Base-by-base conservation (phyloP, 495 filamentous ascomycete species). In the Lepidopterella palustris region DNA sequence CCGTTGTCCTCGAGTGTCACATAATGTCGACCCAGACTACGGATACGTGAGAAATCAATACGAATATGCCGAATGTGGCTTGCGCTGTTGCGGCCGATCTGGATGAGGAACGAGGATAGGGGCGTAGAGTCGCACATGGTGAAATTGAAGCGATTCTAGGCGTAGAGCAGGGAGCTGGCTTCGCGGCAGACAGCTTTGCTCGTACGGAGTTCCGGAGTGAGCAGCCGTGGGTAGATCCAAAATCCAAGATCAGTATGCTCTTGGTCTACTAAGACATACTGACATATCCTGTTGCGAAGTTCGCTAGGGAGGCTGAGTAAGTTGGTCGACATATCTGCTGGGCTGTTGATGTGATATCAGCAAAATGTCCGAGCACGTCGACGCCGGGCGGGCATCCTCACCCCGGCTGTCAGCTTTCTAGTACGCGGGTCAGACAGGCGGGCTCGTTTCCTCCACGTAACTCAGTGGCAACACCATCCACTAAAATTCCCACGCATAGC, bases 311-410 rank as follows among this genome's bases (percentile, higher is more conserved):
- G 42, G 42, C 42, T 47, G 42, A 47, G 42, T 5, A 47, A 47
- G 42, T 20, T 47, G 42, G 20, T 18, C 20, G 42, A 20, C 42
- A 20, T 47, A 18, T 47, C 42, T 5, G 42, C 18, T 47, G 42
- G 42, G 20, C 42, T 47, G 42, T 47, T 47, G 42, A 47, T 47
- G n/a, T n/a, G n/a, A n/a, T n/a, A n/a, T n/a, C n/a, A n/a, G n/a
- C n/a, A n/a, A n/a, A n/a, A n/a, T n/a, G n/a, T n/a, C n/a, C n/a
- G n/a, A n/a, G n/a, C n/a, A n/a, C n/a, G n/a, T n/a, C n/a, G n/a
- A n/a, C n/a, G n/a, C n/a, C n/a, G n/a, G n/a, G n/a, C n/a, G n/a
- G n/a, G n/a, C n/a, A n/a, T n/a, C n/a, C n/a, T n/a, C n/a, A n/a
- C n/a, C n/a, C n/a, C n/a, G n/a, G n/a, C n/a, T n/a, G n/a, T n/a